Conservation (phyloP, 305 asterid genomes). For the Nicotiana rustica region DNA sequence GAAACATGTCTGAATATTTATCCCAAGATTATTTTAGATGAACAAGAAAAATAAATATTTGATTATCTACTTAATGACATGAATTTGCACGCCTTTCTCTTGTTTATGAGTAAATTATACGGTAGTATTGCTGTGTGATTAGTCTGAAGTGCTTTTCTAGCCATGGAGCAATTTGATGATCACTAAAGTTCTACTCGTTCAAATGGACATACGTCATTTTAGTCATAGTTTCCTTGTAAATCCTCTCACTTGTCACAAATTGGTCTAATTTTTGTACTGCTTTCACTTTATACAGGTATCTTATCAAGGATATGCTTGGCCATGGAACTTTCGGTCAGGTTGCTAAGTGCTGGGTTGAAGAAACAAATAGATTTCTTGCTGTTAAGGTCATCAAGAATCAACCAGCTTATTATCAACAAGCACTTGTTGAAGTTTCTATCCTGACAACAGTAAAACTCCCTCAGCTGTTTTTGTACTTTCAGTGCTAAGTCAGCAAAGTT, state of each 20-base stretch:
- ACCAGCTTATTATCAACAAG: slow-evolving; percentile 99
- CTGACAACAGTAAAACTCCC: slow-evolving; percentile 72
- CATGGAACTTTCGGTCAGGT: slow-evolving; percentile 99
- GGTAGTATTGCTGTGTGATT: neutral
- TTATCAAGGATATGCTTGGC: slow-evolving; percentile 95
- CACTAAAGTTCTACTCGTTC: neutral
- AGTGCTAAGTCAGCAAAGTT: slow-evolving; percentile 40
- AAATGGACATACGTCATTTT: neutral
- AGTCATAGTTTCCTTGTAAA: slow-evolving; percentile 8
- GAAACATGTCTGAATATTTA: slow-evolving; percentile 8
- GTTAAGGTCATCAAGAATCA: slow-evolving; percentile 94
- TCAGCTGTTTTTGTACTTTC: slow-evolving; percentile 44
- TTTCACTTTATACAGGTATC: slow-evolving; percentile 64
- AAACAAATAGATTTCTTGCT: slow-evolving; percentile 79
- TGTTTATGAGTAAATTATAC: neutral
- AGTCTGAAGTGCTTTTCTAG: slow-evolving; percentile 8
- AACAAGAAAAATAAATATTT: neutral
- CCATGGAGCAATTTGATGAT: neutral
- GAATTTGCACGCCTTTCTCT: neutral
- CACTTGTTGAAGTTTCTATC: slow-evolving; percentile 97
- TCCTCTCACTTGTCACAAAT: slow-evolving; percentile 30
- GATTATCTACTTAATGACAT: slow-evolving; percentile 1
- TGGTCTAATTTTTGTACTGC: slow-evolving; percentile 25
- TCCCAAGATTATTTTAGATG: neutral
- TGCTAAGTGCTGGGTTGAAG: slow-evolving; percentile 96